A percentile compares a stretch with the other conserved stretches of the same genome.
These are phyloP conservation scores for Shiraia bambusicola DNA, from an alignment of 2,329 filamentous ascomycete genomes.

Conservation along the genomic window DNA sequence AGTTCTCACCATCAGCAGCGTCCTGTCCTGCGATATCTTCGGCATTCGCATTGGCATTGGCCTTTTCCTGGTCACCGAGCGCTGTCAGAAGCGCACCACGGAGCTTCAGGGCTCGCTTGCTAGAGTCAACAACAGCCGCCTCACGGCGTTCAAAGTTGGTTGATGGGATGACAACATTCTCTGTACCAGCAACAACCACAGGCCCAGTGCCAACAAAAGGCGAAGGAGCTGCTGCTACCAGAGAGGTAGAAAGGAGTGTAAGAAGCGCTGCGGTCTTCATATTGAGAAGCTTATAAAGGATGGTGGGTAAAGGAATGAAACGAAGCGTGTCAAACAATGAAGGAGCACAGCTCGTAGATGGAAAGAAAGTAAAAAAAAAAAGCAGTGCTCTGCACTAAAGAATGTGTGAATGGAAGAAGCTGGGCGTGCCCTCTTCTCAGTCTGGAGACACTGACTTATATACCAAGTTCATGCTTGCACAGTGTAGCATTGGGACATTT, in stretches of 20 bases:
- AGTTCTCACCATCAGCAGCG: neutral
- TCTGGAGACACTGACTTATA: slow-evolving; percentile 23
- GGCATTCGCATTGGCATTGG: slow-evolving; percentile 11
- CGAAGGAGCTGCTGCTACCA: slow-evolving; percentile 36
- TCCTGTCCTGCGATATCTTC: neutral
- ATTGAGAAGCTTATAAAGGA: slow-evolving; percentile 16
- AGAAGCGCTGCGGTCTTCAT: slow-evolving; percentile 41
- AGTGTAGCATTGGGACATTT: slow-evolving; percentile 8
- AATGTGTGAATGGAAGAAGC: slow-evolving; percentile 18
- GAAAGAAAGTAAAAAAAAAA: slow-evolving; percentile 28
- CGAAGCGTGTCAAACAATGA: slow-evolving; percentile 27
- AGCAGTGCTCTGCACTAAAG: slow-evolving; percentile 37
- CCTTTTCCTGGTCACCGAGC: slow-evolving; percentile 14
- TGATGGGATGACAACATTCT: slow-evolving; percentile 23
- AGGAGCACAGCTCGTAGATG: slow-evolving; percentile 42
- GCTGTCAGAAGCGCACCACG: slow-evolving; percentile 27
- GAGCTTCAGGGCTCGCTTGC: slow-evolving; percentile 29
- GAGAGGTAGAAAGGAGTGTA: slow-evolving; percentile 37
- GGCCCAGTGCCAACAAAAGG: slow-evolving; percentile 34
- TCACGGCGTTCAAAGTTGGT: slow-evolving; percentile 27
- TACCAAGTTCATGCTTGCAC: slow-evolving; percentile 8
- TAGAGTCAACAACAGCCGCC: slow-evolving; percentile 23
- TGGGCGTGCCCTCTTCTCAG: slow-evolving; percentile 18
- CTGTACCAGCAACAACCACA: slow-evolving; percentile 25
- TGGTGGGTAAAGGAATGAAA: slow-evolving; percentile 20